phyloP scores from a whole-genome alignment of 129 eudicot species.

The Flaveria trinervia region DNA sequence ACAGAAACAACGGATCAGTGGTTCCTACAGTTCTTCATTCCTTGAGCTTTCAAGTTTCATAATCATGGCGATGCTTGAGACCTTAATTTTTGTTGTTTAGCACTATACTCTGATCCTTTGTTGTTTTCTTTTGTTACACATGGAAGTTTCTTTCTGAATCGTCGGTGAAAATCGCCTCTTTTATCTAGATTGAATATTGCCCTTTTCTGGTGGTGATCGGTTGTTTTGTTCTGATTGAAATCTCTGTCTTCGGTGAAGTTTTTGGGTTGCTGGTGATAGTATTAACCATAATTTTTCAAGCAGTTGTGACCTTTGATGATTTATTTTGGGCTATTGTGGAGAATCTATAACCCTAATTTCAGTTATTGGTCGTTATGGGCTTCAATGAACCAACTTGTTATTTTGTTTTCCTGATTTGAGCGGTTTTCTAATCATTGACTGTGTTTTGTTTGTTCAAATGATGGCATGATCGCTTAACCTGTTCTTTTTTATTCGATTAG shows the following conservation, averaged over 20 bases:
- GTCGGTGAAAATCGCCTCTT: constrained; percentile 8
- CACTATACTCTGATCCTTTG: neutral
- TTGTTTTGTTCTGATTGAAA: constrained; percentile 2
- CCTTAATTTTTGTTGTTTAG: constrained; percentile 2
- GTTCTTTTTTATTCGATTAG: neutral
- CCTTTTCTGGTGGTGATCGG: constrained; percentile 4
- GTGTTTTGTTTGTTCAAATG: constrained; percentile 13
- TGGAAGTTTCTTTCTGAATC: constrained; percentile 1
- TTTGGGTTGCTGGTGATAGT: neutral
- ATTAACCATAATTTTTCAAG: constrained; percentile 2
- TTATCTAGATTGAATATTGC: no score
- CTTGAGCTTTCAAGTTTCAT: constrained; percentile 23
- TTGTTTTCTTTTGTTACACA: constrained; percentile 7
- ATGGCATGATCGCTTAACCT: constrained; percentile 16
- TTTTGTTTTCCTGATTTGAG: constrained; percentile 17
- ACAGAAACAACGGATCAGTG: neutral
- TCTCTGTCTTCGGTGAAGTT: constrained; percentile 11
- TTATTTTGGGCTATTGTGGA: constrained; percentile 13
- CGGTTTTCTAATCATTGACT: constrained; percentile 23
- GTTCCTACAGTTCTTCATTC: neutral
- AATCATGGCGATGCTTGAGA: constrained; percentile 37
- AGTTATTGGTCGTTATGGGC: constrained; percentile 12
- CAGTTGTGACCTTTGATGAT: constrained; percentile 17
- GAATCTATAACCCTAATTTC: constrained; percentile 24
- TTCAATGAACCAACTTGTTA: constrained; percentile 29